Evolutionary conservation across 2,329 filamentous ascomycete genomes (phyloP).

Genomic region (Rhexocercosporidium sp.): DNA sequence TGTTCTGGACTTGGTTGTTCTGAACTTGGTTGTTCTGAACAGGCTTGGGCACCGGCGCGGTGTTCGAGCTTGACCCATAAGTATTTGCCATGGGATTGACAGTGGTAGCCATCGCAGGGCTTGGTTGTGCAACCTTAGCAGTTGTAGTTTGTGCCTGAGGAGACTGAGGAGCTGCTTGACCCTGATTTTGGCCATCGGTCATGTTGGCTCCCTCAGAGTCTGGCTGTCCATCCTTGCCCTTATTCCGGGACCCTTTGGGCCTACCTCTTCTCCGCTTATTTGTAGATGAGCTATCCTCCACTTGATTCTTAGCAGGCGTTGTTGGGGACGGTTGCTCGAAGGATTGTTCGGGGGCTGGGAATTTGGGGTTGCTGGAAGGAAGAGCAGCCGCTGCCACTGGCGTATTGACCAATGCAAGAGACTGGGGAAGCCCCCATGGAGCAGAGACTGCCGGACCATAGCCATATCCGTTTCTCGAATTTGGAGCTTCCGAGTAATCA

Average conservation of each 20-base stretch:
- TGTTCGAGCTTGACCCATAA: constrained; percentile 13
- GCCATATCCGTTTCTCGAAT: constrained; percentile 40
- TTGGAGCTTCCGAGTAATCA: constrained; percentile 34
- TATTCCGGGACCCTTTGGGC: constrained; percentile 59
- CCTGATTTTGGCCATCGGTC: constrained; percentile 26
- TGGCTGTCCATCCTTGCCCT: constrained; percentile 37
- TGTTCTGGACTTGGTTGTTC: constrained; percentile 23
- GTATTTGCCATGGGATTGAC: background rate
- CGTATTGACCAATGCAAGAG: constrained; percentile 37
- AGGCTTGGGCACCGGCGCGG: constrained; percentile 16
- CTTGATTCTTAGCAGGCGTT: constrained; percentile 29
- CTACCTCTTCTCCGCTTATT: constrained; percentile 46
- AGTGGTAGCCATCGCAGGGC: constrained; percentile 3
- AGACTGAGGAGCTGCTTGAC: constrained; percentile 26
- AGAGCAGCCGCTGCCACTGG: constrained; percentile 26
- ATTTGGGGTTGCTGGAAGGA: constrained; percentile 11
- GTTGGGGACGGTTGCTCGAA: constrained; percentile 28
- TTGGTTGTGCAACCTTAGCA: constrained; percentile 22
- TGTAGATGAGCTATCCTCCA: constrained; percentile 28
- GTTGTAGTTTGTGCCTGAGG: constrained; percentile 25
- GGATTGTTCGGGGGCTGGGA: constrained; percentile 18
- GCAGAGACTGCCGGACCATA: constrained; percentile 39
- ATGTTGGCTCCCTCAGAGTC: constrained; percentile 19
- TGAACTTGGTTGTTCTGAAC: constrained; percentile 26
- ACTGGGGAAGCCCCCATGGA: constrained; percentile 40